Base-by-base conservation (phyloP, 208 protist genomes). In the Acanthamoeba triangularis region DNA sequence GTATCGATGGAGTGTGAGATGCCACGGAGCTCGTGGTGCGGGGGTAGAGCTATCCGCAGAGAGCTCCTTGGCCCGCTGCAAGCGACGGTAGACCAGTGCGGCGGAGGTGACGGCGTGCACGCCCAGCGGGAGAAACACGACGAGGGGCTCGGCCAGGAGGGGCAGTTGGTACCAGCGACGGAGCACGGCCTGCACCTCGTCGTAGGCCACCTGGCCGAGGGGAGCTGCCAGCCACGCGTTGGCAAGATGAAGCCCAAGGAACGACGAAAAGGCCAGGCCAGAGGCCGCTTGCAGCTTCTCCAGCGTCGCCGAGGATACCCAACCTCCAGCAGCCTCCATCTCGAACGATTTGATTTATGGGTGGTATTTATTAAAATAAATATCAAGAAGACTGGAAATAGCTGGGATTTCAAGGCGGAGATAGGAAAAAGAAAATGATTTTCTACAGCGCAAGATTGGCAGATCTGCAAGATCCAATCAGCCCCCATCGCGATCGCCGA, bases 151-250 rank as follows among this genome's bases (percentile, higher is more conserved):
- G 69, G 69, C 69, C 3, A 47, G 13, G 69, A 44, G 16, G 69
- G 69, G 69, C 35, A 44, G 8, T 8, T 78, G 69, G 69, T 78
- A 78, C 33, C n/a, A 78, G 33, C 33, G 69, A 11, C 69, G 69
- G 69, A 78, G 33, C n/a, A 78, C 69, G 69, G 35, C 69, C 69
- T 78, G 69, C 25, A 78, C 69, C 33, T 78, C 69, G 69, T 78
- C 69, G 69, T 78, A 78, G 33, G 69, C 69, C 16, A 78, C 69
- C 35, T 78, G 69, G 35, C 69, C 69, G 35, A 78, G 69, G 10
- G 69, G 69, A 1, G 69, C 69, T 2, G 33, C 69, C 14, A 78
- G 69, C 69, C 69, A 78, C 33, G 69, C 69, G 35, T 78, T 78
- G 69, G 33, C 69, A 0, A 78, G 69, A 10, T 78, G 69, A 11